phyloP scores from a whole-genome alignment of 257 asterid species.

The Salvia miltiorrhiza region DNA sequence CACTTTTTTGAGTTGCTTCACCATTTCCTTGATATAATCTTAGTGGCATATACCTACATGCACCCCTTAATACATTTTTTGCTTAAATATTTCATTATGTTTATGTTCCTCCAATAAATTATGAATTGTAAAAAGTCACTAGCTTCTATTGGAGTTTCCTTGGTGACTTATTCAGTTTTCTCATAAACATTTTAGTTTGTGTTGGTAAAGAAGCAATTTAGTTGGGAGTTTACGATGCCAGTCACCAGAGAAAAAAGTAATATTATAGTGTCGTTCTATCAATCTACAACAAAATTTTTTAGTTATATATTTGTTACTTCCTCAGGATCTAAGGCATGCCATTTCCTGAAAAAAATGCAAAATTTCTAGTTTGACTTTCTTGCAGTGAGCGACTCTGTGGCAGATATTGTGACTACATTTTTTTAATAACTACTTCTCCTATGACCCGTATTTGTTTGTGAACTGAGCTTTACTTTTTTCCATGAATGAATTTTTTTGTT shows the following conservation, averaged over 20 bases:
- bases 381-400: neutral
- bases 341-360: neutral
- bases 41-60: neutral
- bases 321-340: neutral
- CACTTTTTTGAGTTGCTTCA: slow-evolving; percentile 13
- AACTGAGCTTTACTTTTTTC: neutral
- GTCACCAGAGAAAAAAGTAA: neutral
- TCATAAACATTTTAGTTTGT: neutral
- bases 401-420: slow-evolving; percentile 5
- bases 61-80: neutral
- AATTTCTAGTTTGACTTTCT: neutral
- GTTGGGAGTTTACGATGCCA: neutral
- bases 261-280: neutral
- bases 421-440: slow-evolving; percentile 2
- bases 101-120: neutral
- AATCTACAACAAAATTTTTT: neutral
- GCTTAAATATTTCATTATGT: neutral
- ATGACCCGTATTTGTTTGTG: slow-evolving; percentile 13
- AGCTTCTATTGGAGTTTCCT: neutral
- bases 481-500: slow-evolving; percentile 8
- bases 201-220: neutral
- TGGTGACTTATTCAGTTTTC: neutral
- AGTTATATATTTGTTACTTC: neutral
- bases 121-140: neutral
- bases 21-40: neutral